Percentiles rank a stretch among this genome's conserved stretches.
phyloP scores from a whole-genome alignment of 2,329 filamentous ascomycete species.

The Colletotrichum phormii region DNA sequence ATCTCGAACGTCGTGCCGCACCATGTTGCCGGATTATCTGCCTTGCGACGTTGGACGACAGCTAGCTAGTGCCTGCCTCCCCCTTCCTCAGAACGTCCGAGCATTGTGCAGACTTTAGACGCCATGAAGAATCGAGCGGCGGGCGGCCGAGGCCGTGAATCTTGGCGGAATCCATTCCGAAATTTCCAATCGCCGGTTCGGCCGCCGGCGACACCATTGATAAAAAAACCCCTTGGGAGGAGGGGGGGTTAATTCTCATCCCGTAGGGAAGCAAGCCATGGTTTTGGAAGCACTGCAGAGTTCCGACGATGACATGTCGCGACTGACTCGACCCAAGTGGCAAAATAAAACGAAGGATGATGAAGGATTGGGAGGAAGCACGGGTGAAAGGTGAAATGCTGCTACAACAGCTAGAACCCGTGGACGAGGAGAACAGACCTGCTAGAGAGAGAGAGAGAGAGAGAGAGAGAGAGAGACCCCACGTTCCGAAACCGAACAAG shows the following conservation, averaged over 20 bases:
- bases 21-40: background rate
- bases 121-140: background rate
- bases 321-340: background rate
- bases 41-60: background rate
- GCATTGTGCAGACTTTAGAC: no score
- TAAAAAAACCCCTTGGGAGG: no score
- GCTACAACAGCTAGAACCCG: background rate
- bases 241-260: no score
- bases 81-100: background rate
- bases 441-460: no score
- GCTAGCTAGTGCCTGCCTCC: background rate
- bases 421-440: no score
- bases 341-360: background rate
- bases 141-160: background rate
- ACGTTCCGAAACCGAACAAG: background rate
- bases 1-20: background rate
- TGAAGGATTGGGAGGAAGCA: no score
- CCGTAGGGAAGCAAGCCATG: background rate
- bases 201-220: background rate
- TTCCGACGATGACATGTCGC: slow-evolving; percentile 13
- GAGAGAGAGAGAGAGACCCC: no score
- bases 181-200: background rate
- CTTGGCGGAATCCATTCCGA: background rate
- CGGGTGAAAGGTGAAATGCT: background rate
- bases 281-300: background rate